Evolutionary conservation across 139 green algal species (phyloP), one percentile per base, ranked within the genome.

Genomic region (Bryopsis sp.): DNA sequence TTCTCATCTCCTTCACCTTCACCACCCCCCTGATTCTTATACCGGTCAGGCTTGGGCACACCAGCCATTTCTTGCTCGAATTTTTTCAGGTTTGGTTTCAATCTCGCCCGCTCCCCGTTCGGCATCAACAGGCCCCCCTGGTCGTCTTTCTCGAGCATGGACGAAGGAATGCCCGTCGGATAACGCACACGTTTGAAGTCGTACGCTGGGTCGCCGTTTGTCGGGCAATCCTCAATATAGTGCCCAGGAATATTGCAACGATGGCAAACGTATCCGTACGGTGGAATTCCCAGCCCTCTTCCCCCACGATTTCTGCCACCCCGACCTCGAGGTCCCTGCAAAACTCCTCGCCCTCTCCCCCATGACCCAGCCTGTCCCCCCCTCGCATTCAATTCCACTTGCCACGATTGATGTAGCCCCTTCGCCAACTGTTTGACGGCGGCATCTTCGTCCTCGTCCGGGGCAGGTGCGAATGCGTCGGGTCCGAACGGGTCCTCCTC

Each of bases 211-310:
- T 78, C 64, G 31, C 72, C 72, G 47, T 78, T 78, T 2, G 72
- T 78, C 29, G 72, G 72, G 31, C 72, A 78, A 48, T 78, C 69
- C 5, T 66, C 61, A 31, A 78, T 78, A 43, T 64, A 78, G 67
- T 78, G 72, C 2, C 72, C 72, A 11, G 58, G 43, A 2, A 54
- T 48, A 58, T 60, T 62, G 67, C 72, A 78, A n/a, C 72, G 65
- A 62, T 73, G 67, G 57, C 67, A 73, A 47, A 64, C 34, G 43
- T 73, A 73, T 6, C 50, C 39, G 3, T 34, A 15, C 5, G 39
- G 67, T 22, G 67, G 67, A 28, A 64, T 3, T 39, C 34, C 65
- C 4, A 24, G 28, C 3, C 35, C 62, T 34, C 35, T 11, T 22
- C 62, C 35, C 7, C 37, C 26, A 35, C 3, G n/a, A 8, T 54